phyloP scores from a whole-genome alignment of 2,329 filamentous ascomycete genomes.

The Colletotrichum karsti region DNA sequence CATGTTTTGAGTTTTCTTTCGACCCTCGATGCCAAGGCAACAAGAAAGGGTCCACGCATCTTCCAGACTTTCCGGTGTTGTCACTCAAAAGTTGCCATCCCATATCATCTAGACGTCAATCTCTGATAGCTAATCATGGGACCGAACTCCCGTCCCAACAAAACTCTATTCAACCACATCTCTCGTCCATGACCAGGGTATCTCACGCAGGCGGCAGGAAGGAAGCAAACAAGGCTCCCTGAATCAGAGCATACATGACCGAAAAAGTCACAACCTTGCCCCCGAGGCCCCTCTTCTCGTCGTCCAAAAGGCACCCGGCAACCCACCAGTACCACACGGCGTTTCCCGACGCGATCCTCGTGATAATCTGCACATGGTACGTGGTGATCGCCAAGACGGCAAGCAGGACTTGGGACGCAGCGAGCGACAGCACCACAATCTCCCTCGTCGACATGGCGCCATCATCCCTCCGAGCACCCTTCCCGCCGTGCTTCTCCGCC shows the following conservation, averaged over 20 bases:
- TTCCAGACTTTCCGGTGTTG: not conserved
- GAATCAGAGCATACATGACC: constrained; percentile 83
- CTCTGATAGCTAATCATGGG: not conserved
- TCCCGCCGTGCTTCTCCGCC: not conserved
- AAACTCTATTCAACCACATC: constrained; percentile 4
- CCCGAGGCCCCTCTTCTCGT: constrained; percentile 39
- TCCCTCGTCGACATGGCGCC: constrained; percentile 35
- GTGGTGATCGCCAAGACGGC: constrained; percentile 76
- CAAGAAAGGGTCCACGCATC: not conserved
- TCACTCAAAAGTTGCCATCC: not conserved
- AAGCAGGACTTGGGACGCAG: constrained; percentile 77
- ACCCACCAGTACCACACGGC: constrained; percentile 90
- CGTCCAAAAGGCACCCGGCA: constrained; percentile 56
- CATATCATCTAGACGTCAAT: not conserved
- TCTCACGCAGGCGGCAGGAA: constrained; percentile 84
- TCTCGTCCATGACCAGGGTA: constrained; percentile 12
- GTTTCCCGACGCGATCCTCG: constrained; percentile 86
- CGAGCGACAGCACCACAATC: constrained; percentile 61
- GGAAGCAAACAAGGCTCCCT: constrained; percentile 84
- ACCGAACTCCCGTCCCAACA: not conserved
- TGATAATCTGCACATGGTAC: constrained; percentile 96
- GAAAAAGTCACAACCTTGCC: constrained; percentile 69
- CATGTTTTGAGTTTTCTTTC: not conserved
- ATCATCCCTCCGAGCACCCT: not conserved
- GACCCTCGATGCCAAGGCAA: not conserved